phyloP scores from a whole-genome alignment of 148 eudicot genomes.

The Silene conica region DNA sequence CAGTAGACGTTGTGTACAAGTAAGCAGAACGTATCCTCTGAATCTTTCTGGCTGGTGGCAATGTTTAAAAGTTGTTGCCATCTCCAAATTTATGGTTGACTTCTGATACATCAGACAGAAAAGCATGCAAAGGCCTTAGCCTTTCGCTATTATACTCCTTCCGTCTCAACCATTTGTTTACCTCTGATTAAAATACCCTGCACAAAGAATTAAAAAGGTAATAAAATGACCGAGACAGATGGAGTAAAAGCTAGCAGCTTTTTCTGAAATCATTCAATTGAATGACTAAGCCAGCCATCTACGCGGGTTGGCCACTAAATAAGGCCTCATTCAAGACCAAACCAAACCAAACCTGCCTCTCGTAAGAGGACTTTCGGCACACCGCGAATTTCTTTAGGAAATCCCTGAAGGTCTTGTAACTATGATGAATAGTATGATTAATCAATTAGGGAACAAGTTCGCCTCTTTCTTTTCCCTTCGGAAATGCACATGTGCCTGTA shows the following conservation, averaged over 20 bases:
- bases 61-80: background rate
- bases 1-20: conserved; percentile 93
- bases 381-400: no score
- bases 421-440: background rate
- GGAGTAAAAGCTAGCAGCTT: no score
- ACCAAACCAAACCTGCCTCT: no score
- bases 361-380: no score
- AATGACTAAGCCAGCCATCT: no score
- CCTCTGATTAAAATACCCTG: no score
- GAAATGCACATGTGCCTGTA: background rate
- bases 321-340: no score
- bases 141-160: background rate
- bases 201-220: no score
- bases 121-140: background rate
- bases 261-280: background rate
- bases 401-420: background rate
- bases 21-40: conserved; percentile 33
- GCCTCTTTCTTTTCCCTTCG: background rate
- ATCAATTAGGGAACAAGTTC: background rate
- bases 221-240: no score
- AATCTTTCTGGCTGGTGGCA: background rate
- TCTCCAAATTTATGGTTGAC: background rate
- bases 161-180: no score
- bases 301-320: no score
- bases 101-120: background rate